These are phyloP conservation scores for Septoria linicola DNA, from an alignment of 2,329 filamentous ascomycete genomes.

Conservation along the genomic window DNA sequence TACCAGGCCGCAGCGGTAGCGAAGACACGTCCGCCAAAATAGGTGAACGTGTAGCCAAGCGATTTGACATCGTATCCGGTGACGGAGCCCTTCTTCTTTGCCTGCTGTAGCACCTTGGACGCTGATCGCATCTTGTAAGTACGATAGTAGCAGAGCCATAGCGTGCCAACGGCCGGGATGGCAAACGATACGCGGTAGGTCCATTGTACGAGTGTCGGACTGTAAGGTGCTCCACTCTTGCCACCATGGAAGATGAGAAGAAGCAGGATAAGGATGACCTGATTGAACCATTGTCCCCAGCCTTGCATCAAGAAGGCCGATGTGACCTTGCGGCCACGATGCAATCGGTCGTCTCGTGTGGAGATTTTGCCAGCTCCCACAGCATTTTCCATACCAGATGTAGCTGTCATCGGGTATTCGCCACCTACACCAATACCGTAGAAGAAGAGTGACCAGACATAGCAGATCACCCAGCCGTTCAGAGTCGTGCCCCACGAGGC, in stretches of 20 bases:
- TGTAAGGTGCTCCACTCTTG: conserved; percentile 74
- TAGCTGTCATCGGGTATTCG: conserved; percentile 96
- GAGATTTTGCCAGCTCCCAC: conserved; percentile 83
- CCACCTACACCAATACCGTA: conserved; percentile 74
- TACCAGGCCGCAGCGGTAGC: conserved; percentile 91
- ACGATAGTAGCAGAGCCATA: conserved; percentile 96
- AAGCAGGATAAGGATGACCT: conserved; percentile 80
- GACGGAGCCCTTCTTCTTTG: conserved; percentile 82
- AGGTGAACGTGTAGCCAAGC: conserved; percentile 70
- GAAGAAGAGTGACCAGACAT: conserved; percentile 92
- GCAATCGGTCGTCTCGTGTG: conserved; percentile 86
- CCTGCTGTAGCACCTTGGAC: conserved; percentile 73
- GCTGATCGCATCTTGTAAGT: conserved; percentile 90
- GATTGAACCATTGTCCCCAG: conserved; percentile 95
- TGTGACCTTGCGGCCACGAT: conserved; percentile 93
- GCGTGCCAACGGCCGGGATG: conserved; percentile 82
- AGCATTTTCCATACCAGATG: conserved; percentile 77
- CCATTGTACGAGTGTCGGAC: conserved; percentile 74
- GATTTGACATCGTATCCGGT: conserved; percentile 92
- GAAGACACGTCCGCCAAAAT: conserved; percentile 83
- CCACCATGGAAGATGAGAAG: conserved; percentile 87
- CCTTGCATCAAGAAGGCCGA: conserved; percentile 98
- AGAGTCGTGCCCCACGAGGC: conserved; percentile 83
- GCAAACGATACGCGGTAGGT: conserved; percentile 91
- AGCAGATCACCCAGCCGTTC: conserved; percentile 96